phyloP scores from a whole-genome alignment of 371 early-diverging fungal species.

The Rhizopus sp. region DNA sequence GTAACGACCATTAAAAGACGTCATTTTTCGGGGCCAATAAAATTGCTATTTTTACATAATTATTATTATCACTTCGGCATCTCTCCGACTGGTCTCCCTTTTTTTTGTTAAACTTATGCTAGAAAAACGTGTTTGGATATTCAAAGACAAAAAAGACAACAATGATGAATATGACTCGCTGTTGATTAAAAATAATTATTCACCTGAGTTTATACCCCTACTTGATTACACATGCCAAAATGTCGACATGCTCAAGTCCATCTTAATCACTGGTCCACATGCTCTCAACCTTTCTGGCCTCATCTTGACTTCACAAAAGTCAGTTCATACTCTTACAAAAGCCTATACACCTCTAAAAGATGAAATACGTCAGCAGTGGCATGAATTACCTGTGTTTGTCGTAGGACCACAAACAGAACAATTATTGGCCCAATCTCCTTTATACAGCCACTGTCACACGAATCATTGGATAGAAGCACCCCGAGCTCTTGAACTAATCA shows the following conservation, averaged over 20 bases:
- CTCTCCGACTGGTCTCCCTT: constrained; percentile 18
- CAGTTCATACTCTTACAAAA: constrained; percentile 32
- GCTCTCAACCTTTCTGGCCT: constrained; percentile 17
- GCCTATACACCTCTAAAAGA: constrained; percentile 1
- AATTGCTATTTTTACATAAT: constrained; percentile 5
- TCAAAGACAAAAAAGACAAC: constrained; percentile 22
- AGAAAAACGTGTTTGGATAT: constrained; percentile 22
- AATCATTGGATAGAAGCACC: constrained; percentile 33
- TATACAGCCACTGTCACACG: constrained; percentile 19
- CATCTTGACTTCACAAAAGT: constrained; percentile 46
- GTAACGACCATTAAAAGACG: no score
- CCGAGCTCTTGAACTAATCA: constrained; percentile 43
- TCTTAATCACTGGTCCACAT: constrained; percentile 24
- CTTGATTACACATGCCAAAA: constrained; percentile 30
- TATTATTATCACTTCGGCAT: constrained; percentile 15
- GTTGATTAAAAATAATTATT: constrained; percentile 15
- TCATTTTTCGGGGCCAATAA: constrained; percentile 11
- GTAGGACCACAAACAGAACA: constrained; percentile 57
- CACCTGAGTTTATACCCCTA: constrained; percentile 38
- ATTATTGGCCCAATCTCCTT: constrained; percentile 21
- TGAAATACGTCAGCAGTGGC: constrained; percentile 21
- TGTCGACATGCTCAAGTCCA: constrained; percentile 12
- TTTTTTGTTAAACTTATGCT: constrained; percentile 1
- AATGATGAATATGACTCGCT: constrained; percentile 27
- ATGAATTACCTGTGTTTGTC: constrained; percentile 32